phyloP scores from a whole-genome alignment of 2,329 filamentous ascomycete species.

The Fusarium concolor region DNA sequence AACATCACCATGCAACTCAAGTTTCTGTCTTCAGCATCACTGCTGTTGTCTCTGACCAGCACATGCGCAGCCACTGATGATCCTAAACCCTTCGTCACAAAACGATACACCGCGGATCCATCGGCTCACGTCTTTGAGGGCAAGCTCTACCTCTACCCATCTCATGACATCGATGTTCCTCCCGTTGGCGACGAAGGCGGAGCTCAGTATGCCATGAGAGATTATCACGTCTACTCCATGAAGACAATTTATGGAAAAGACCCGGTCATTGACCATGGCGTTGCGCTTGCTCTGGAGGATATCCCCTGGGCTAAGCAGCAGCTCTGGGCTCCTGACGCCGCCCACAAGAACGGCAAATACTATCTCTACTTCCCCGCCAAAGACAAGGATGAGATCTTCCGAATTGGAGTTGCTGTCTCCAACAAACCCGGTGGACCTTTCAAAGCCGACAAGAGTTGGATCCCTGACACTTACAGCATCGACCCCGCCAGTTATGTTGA shows the following conservation, averaged over 20 bases:
- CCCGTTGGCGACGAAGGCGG: background rate
- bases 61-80: background rate
- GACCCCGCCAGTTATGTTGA: conserved; percentile 19
- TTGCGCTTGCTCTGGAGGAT: conserved; percentile 8
- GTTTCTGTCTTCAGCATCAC: background rate
- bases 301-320: conserved; percentile 17
- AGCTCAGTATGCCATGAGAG: conserved; percentile 12
- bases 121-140: conserved; percentile 25
- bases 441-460: conserved; percentile 23
- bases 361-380: conserved; percentile 30
- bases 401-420: conserved; percentile 26
- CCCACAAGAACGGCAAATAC: conserved; percentile 27
- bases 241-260: conserved; percentile 21
- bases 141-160: conserved; percentile 10
- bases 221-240: conserved; percentile 21
- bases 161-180: conserved; percentile 12
- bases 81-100: conserved; percentile 6
- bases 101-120: conserved; percentile 18
- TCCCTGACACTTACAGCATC: conserved; percentile 20
- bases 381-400: conserved; percentile 20
- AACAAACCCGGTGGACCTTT: conserved; percentile 9
- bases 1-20: background rate
- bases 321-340: conserved; percentile 26
- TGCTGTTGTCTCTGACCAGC: background rate
- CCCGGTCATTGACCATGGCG: background rate